A percentile compares a stretch with the other conserved stretches of the same genome.
Conservation (phyloP, 768 basidiomycete species). For the Russula ochroleuca region DNA sequence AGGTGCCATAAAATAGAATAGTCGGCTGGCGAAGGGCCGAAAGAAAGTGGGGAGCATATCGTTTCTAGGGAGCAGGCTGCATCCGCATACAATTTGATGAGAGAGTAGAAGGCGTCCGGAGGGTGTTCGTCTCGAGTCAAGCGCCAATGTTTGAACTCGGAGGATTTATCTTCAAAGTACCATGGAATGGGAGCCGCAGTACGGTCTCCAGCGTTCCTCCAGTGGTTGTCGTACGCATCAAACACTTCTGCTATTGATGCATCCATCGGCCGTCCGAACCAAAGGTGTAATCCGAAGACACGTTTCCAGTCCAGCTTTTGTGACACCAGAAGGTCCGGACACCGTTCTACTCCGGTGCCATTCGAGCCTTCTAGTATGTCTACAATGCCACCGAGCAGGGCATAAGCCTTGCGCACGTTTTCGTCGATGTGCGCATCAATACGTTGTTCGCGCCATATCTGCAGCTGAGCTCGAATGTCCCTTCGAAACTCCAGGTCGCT, state of each 20-base stretch:
- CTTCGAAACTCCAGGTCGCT: constrained; percentile 70
- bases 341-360: constrained; percentile 49
- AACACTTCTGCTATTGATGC: constrained; percentile 68
- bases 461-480: constrained; percentile 70
- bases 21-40: constrained; percentile 70
- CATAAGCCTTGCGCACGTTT: constrained; percentile 74
- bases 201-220: constrained; percentile 38
- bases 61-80: constrained; percentile 65
- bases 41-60: constrained; percentile 68
- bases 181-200: constrained; percentile 57
- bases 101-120: constrained; percentile 71
- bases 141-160: constrained; percentile 37
- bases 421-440: constrained; percentile 64
- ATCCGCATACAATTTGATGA: constrained; percentile 76
- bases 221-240: constrained; percentile 49
- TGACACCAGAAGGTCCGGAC: constrained; percentile 56
- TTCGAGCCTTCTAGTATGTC: constrained; percentile 52
- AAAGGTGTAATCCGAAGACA: constrained; percentile 83
- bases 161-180: constrained; percentile 41
- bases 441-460: constrained; percentile 77
- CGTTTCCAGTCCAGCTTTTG: constrained; percentile 91
- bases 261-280: constrained; percentile 77
- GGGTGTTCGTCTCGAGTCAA: constrained; percentile 43
- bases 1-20: constrained; percentile 89
- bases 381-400: constrained; percentile 74